Evolutionary conservation across 768 basidiomycete species (phyloP), one percentile per base, ranked within the genome.

Genomic region (Auriculariales sp.): DNA sequence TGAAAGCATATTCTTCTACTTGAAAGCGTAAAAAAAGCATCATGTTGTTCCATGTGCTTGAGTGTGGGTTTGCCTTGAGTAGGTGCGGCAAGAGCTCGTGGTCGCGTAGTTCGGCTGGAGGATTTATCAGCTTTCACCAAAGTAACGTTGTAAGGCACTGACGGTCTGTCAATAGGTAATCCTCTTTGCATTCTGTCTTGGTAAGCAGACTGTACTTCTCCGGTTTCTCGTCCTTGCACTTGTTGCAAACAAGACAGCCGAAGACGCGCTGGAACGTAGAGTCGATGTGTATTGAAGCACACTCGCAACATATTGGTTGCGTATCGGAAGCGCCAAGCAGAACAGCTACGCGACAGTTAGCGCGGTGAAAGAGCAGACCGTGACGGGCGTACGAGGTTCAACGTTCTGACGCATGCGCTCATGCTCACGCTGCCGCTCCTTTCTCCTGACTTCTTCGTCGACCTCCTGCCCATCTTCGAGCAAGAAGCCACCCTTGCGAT

Each of bases 121-220:
- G 49, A 52, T 25, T 49, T 25, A 52, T 32, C 31, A 32, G 30
- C 25, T n/a, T 4, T 2, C 28, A 36, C 9, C 14, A 17, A n/a
- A 31, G 14, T 53, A 10, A 28, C 19, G 29, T 15, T n/a, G 28
- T 12, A 50, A 12, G 22, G n/a, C 15, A 69, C 83, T 55, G 59
- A 90, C 89, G 74, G 62, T 98, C 93, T 22, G 93, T 98, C 48
- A 97, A 66, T 17, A 98, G 77, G 64, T 97, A 98, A 66, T 98
- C 94, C 71, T 90, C 85, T 66, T 93, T 95, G 65, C 94, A 98
- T 66, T 99, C 95, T 0, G 95, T 97, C 69, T 99, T 99, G 4
- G 95, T 99, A 50, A 99, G 65, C 5, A 99, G 70, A 61, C 90
- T 88, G 61, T 95, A 99, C 64, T 83, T 88, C 58, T 97, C 93